phyloP scores from a whole-genome alignment of 192 early-diverging fungal species.

The Allomyces macrogynus region DNA sequence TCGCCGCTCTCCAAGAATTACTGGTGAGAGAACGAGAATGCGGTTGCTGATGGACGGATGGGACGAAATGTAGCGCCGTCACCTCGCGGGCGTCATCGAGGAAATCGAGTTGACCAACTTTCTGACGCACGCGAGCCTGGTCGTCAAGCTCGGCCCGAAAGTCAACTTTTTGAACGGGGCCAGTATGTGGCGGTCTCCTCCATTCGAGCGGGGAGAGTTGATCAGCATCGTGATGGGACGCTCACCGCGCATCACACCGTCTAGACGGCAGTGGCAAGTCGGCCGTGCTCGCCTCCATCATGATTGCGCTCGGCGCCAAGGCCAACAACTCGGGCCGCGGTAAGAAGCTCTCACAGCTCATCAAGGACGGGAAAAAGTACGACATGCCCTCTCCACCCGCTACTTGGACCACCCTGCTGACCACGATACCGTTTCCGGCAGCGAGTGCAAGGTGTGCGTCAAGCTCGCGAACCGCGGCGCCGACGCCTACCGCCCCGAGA shows the following conservation, averaged over 20 bases:
- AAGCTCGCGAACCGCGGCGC: conserved; percentile 60
- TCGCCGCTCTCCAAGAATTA: too few species aligned
- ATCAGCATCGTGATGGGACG: background rate
- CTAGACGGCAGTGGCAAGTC: conserved; percentile 60
- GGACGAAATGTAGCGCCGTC: too few species aligned
- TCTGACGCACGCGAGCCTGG: conserved; percentile 80
- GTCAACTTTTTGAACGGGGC: conserved; percentile 92
- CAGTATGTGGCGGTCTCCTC: background rate
- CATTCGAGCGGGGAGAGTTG: background rate
- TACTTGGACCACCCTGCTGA: background rate
- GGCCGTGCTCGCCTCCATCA: conserved; percentile 79
- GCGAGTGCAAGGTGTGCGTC: conserved; percentile 41
- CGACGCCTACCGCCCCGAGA: conserved; percentile 60
- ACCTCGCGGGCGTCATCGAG: conserved; percentile 49
- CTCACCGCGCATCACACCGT: background rate
- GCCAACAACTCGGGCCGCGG: conserved; percentile 74
- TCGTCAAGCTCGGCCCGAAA: conserved; percentile 56
- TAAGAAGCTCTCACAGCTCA: conserved; percentile 45
- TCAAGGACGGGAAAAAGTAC: conserved; percentile 59
- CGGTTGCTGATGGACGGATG: too few species aligned
- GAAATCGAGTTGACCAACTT: conserved; percentile 69
- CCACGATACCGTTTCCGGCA: conserved; percentile 4
- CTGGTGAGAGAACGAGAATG: too few species aligned
- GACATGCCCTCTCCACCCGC: conserved; percentile 6
- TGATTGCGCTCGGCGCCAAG: conserved; percentile 79